phyloP scores from a whole-genome alignment of 305 asterid genomes.

The Solanum chacoense region DNA sequence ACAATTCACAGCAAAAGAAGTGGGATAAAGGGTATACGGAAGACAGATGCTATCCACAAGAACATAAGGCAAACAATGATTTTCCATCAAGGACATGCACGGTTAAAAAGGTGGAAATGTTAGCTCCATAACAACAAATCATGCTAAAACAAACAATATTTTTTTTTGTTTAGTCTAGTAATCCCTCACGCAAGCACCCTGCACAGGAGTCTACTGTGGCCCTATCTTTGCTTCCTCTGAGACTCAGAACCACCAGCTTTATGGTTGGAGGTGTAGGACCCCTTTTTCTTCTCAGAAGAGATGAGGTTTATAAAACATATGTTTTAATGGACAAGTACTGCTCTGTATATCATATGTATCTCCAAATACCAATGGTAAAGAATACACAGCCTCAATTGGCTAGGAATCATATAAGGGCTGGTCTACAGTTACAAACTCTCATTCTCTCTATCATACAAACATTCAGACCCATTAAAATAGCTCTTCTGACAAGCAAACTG shows the following conservation, averaged over 20 bases:
- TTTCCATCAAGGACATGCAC: background rate
- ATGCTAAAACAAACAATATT: background rate
- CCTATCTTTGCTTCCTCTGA: background rate
- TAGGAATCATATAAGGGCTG: background rate
- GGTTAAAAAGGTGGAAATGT: background rate
- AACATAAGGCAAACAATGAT: background rate
- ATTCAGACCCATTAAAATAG: background rate
- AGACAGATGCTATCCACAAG: background rate
- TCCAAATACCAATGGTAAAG: background rate
- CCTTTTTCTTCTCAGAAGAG: background rate
- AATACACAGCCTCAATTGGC: background rate
- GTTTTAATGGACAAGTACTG: background rate
- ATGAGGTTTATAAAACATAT: background rate
- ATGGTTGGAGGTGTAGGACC: background rate
- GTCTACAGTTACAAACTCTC: background rate
- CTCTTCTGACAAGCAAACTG: background rate
- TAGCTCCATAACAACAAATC: background rate
- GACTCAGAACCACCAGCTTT: background rate
- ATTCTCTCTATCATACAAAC: background rate
- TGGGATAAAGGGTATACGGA: background rate
- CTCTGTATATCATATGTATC: background rate
- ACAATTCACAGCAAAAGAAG: slow-evolving; percentile 2
- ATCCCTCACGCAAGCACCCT: background rate
- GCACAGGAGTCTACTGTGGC: background rate
- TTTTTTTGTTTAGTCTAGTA: background rate